Base-by-base conservation (phyloP, 2,329 filamentous ascomycete species). In the Dothistroma pini region DNA sequence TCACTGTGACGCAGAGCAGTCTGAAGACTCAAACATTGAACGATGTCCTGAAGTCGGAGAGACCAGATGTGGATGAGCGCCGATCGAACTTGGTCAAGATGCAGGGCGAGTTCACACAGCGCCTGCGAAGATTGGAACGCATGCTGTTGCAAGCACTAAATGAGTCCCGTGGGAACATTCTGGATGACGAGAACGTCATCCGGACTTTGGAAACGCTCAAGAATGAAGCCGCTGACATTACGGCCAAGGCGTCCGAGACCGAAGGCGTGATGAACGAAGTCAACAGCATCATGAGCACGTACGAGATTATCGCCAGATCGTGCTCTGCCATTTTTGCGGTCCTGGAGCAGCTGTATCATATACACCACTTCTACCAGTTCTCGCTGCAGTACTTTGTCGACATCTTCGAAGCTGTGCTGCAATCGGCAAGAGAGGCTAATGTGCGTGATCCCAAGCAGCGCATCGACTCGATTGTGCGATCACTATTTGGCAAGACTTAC, bases 321-420 rank as follows among this genome's bases (percentile, higher is more conserved):
- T 99, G 95, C 84, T 97, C 93, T 78, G 93, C 95, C 58, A 93
- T 99, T 48, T 99, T 97, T 75, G 92, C 96, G 34, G 90, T 99
- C 14, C 82, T 99, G 63, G 96, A 99, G 78, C 93, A 99, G 76
- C 85, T 99, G 60, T 93, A 97, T 77, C 96, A 97, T 74, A 88
- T 99, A 75, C 97, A 99, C 76, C 95, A 97, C 81, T 97, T 97
- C 79, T 99, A 99, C 77, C 96, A 97, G 75, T 99, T 99, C 82
- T 99, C 95, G 41, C 83, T 99, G 62, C 93, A 97, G 76, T 99
- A 96, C 78, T 99, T 99, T 79, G 85, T 96, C 58, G 90, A 97
- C 74, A 99, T 99, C 69, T 99, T 99, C 84, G 90, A 96, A 74
- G 86, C 89, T 6, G 95, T 99, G 8, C 83, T 99, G 44, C 89